Percentiles rank a stretch among this genome's conserved stretches.
These are phyloP conservation scores for Colletotrichum kahawae DNA, from an alignment of 2,329 filamentous ascomycete genomes.

Conservation along the genomic window DNA sequence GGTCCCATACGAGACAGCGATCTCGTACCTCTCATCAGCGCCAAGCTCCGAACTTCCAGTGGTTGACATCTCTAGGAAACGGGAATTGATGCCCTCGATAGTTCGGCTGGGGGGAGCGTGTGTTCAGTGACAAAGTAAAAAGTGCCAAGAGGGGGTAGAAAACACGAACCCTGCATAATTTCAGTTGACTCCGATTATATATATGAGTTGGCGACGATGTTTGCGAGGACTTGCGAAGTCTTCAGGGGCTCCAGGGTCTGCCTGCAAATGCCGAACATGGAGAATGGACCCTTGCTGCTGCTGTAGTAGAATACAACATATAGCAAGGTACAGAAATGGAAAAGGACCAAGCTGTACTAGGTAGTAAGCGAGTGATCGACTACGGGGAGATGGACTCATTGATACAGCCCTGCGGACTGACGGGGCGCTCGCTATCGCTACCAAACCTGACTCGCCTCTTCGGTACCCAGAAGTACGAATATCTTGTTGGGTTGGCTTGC, in stretches of 20 bases:
- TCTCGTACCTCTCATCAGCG: background rate
- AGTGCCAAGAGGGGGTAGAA: background rate
- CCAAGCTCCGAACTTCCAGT: background rate
- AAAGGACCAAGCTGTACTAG: background rate
- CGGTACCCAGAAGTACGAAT: background rate
- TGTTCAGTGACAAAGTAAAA: background rate
- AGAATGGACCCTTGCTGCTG: background rate
- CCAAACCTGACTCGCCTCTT: background rate
- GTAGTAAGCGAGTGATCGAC: background rate
- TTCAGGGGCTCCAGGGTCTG: background rate
- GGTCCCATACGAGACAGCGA: background rate
- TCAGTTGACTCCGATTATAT: background rate
- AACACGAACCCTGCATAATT: background rate
- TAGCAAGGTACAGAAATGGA: too few species aligned
- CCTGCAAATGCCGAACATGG: background rate
- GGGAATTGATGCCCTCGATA: background rate
- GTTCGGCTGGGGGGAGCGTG: background rate
- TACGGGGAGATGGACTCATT: background rate
- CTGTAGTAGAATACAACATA: background rate
- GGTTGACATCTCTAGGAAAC: background rate
- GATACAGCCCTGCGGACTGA: background rate
- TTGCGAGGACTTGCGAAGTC: background rate
- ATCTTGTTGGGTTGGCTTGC: background rate
- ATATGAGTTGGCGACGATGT: background rate
- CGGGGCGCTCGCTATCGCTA: background rate